A percentile compares a stretch with the other conserved stretches of the same genome.
These are phyloP conservation scores for Starmerella vitae DNA, from an alignment of 805 yeast species.

Conservation along the genomic window DNA sequence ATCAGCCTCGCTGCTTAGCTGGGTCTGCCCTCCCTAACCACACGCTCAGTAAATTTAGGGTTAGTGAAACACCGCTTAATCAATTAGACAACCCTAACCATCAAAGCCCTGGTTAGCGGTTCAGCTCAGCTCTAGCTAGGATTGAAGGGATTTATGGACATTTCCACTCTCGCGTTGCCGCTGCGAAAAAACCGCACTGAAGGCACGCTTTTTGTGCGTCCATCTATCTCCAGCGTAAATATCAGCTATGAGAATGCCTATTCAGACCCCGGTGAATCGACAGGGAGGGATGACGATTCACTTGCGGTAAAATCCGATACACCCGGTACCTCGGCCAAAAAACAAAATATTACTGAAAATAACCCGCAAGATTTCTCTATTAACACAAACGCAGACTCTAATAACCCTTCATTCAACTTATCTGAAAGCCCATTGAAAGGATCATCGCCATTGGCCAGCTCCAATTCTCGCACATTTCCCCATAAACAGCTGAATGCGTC, in stretches of 20 bases:
- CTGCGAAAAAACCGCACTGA: constrained; percentile 8
- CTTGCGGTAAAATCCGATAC: neutral
- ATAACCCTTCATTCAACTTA: too few relatives aligned
- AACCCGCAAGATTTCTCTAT: neutral
- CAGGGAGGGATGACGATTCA: neutral
- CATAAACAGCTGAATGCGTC: neutral
- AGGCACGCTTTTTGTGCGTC: constrained; percentile 9
- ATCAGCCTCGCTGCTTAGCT: neutral
- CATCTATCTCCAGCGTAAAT: constrained; percentile 18
- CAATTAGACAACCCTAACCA: too few relatives aligned
- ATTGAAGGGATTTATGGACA: too few relatives aligned
- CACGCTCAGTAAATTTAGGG: neutral
- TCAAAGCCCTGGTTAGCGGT: too few relatives aligned
- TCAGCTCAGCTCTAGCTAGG: too few relatives aligned
- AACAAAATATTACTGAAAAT: neutral
- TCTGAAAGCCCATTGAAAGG: too few relatives aligned
- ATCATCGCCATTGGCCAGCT: neutral
- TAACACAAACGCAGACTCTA: neutral
- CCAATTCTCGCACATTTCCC: neutral
- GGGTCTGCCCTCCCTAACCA: neutral
- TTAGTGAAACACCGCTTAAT: too few relatives aligned
- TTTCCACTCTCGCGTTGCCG: constrained; percentile 16
- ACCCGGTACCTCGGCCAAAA: neutral
- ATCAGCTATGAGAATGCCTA: constrained; percentile 18
- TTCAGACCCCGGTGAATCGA: neutral